Conservation (phyloP, 805 yeast genomes). For the Yamadazyma takamatsuzukensis region DNA sequence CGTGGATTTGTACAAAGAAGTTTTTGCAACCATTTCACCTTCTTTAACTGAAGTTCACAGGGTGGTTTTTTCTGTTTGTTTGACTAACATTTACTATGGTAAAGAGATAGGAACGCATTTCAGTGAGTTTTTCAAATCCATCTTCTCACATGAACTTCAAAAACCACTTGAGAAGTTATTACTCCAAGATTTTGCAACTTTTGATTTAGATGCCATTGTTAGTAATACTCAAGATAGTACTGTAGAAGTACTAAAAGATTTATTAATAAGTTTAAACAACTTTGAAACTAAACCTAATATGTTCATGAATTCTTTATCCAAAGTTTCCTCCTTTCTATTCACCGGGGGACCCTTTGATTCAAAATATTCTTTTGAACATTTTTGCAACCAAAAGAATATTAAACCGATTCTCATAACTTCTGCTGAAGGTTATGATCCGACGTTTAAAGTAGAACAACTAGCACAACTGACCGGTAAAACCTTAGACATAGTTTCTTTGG, state of each 20-base stretch:
- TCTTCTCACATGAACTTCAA: no score
- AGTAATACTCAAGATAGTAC: no score
- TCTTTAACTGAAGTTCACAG: constrained; percentile 46
- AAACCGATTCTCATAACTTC: constrained; percentile 52
- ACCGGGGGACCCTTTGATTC: constrained; percentile 29
- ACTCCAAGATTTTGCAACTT: no score
- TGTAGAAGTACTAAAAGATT: no score
- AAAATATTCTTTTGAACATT: constrained; percentile 26
- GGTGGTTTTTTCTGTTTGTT: constrained; percentile 38
- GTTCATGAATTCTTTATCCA: constrained; percentile 15
- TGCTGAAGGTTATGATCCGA: constrained; percentile 65
- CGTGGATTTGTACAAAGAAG: constrained; percentile 40
- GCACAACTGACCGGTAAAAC: constrained; percentile 28
- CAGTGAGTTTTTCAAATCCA: constrained; percentile 10
- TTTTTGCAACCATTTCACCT: constrained; percentile 43
- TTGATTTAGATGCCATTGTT: no score
- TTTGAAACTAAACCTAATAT: constrained; percentile 1
- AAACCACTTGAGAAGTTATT: no score
- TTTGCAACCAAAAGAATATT: constrained; percentile 18
- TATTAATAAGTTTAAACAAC: no score
- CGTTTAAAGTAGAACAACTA: constrained; percentile 45
- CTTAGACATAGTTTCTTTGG: constrained; percentile 59
- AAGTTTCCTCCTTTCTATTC: constrained; percentile 20
- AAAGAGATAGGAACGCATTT: constrained; percentile 23
- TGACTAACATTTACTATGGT: constrained; percentile 26